Conservation (phyloP, 2,329 filamentous ascomycete genomes). For the Aspergillus fumigatus region DNA sequence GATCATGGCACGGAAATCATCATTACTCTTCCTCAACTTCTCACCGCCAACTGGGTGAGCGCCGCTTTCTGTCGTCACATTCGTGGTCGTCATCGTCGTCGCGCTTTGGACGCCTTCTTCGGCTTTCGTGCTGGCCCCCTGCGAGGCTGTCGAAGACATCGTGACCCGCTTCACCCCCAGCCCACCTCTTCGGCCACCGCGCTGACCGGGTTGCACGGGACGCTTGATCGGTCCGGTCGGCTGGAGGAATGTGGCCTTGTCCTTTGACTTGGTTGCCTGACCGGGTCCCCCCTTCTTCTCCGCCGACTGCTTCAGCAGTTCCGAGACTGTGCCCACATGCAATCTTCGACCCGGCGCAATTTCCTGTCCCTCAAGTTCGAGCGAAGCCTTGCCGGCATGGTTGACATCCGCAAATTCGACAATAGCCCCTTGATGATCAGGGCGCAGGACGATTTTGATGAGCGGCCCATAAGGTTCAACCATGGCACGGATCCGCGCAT, state of each 20-base stretch:
- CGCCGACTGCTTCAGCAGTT: constrained; percentile 43
- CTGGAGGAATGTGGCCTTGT: constrained; percentile 27
- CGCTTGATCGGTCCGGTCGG: constrained; percentile 39
- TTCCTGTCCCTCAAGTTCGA: constrained; percentile 45
- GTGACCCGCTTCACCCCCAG: constrained; percentile 46
- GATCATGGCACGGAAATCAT: constrained; percentile 54
- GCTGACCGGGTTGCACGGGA: constrained; percentile 41
- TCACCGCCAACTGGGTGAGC: constrained; percentile 13
- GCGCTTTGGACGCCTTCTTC: constrained; percentile 13
- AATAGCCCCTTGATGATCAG: constrained; percentile 78
- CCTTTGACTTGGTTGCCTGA: constrained; percentile 37
- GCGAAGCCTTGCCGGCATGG: constrained; percentile 59
- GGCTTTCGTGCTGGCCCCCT: constrained; percentile 1
- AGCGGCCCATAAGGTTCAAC: constrained; percentile 67
- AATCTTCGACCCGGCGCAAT: constrained; percentile 41
- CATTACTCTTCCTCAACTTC: constrained; percentile 50
- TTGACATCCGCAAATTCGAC: constrained; percentile 72
- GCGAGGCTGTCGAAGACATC: constrained; percentile 6
- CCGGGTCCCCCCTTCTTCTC: constrained; percentile 40
- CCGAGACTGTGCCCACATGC: constrained; percentile 48
- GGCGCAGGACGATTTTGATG: constrained; percentile 71
- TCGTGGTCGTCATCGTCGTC: constrained; percentile 23
- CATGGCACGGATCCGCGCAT: constrained; percentile 70
- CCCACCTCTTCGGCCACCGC: constrained; percentile 44
- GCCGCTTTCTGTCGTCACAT: constrained; percentile 17